Percentiles rank a stretch among this genome's conserved stretches.
phyloP scores from a whole-genome alignment of 2,329 filamentous ascomycete genomes.

The Fusarium falciforme region DNA sequence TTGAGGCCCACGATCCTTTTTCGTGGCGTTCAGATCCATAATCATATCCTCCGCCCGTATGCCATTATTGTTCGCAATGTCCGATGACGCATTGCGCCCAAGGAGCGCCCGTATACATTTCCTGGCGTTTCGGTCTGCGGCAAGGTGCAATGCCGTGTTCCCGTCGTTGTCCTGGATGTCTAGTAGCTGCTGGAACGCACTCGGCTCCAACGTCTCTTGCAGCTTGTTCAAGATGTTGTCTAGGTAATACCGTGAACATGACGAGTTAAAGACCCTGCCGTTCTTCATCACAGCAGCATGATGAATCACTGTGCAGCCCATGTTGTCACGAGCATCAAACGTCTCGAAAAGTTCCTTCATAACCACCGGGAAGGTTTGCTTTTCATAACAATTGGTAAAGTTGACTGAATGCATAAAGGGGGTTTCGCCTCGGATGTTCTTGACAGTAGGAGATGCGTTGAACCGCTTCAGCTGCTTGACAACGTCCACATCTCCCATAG shows the following conservation, averaged over 20 bases:
- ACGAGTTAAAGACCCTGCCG: conserved; percentile 83
- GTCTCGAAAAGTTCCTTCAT: conserved; percentile 87
- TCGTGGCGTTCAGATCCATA: conserved; percentile 76
- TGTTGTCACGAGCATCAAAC: conserved; percentile 81
- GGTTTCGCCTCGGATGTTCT: conserved; percentile 83
- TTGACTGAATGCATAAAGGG: conserved; percentile 94
- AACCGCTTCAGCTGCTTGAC: conserved; percentile 88
- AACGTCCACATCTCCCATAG: conserved; percentile 95
- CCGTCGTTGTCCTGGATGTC: conserved; percentile 87
- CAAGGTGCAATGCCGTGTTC: conserved; percentile 83
- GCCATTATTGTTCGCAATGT: conserved; percentile 84
- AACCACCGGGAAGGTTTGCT: conserved; percentile 87
- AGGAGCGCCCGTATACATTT: conserved; percentile 88
- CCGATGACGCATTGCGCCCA: conserved; percentile 82
- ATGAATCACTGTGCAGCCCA: conserved; percentile 90
- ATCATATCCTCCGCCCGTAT: conserved; percentile 89
- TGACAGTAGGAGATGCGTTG: conserved; percentile 77
- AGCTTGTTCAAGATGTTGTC: conserved; percentile 91
- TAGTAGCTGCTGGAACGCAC: conserved; percentile 81
- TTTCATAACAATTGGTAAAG: conserved; percentile 97
- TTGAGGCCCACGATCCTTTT: conserved; percentile 75
- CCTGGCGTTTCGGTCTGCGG: conserved; percentile 84
- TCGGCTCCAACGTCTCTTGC: conserved; percentile 78
- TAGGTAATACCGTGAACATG: conserved; percentile 91
- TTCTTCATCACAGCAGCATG: conserved; percentile 91